Conservation (phyloP, 306 rosid genomes). For the Prunus kanzakura region DNA sequence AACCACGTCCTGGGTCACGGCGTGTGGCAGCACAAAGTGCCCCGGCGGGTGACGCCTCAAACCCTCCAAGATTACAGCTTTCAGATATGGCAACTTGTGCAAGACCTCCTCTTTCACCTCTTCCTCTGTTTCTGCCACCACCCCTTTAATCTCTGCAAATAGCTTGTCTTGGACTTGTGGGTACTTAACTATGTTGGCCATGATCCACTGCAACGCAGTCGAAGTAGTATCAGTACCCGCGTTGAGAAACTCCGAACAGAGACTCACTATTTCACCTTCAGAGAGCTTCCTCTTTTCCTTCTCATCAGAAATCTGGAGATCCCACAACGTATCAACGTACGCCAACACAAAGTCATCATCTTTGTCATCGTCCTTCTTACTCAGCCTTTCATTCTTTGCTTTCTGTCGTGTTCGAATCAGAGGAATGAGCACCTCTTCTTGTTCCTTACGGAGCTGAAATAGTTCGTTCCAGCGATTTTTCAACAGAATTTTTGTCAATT, state of each 20-base stretch:
- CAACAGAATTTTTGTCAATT: conserved; percentile 9
- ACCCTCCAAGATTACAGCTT: conserved; percentile 29
- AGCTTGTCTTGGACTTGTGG: conserved; percentile 5
- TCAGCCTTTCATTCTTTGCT: background rate
- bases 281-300: conserved; percentile 14
- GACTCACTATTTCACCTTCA: conserved; percentile 4
- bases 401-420: conserved; percentile 18
- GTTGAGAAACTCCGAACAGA: conserved; percentile 24
- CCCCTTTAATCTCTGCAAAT: conserved; percentile 21
- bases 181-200: conserved; percentile 29
- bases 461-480: conserved; percentile 15
- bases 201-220: conserved; percentile 26
- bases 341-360: background rate
- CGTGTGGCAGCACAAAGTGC: conserved; percentile 28
- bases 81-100: conserved; percentile 22
- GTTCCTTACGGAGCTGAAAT: background rate
- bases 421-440: conserved; percentile 7
- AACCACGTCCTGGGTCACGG: conserved; percentile 13
- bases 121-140: background rate
- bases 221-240: conserved; percentile 19
- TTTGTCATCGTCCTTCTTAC: background rate
- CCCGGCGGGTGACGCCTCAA: conserved; percentile 34
- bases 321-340: conserved; percentile 21
- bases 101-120: conserved; percentile 25
- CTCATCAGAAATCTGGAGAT: conserved; percentile 3